phyloP scores from a whole-genome alignment of 495 filamentous ascomycete genomes.

The Cercophora samala region DNA sequence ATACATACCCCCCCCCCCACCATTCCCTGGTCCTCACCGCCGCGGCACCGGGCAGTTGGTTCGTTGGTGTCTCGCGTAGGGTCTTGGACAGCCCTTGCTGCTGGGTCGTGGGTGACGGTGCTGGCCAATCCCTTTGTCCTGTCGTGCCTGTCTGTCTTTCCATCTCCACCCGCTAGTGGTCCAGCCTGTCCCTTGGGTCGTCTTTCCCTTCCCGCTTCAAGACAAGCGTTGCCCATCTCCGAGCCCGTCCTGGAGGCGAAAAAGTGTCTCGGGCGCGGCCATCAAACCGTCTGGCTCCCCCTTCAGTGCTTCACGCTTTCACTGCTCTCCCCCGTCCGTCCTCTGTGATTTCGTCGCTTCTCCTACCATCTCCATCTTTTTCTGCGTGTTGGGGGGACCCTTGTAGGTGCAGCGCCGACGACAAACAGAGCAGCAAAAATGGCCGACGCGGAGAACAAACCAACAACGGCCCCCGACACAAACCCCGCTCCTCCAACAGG shows the following conservation, averaged over 20 bases:
- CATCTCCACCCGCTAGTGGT: not conserved
- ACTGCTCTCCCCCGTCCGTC: not conserved
- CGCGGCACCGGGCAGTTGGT: slow-evolving; percentile 5
- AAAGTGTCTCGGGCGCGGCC: not conserved
- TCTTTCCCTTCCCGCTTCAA: slow-evolving; percentile 3
- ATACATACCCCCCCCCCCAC: too few relatives aligned
- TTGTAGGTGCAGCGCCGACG: not conserved
- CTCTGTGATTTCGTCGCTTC: not conserved
- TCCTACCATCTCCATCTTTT: not conserved
- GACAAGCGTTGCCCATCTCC: not conserved
- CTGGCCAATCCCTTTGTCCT: too few relatives aligned
- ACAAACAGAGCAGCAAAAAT: not conserved
- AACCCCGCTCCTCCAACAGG: not conserved
- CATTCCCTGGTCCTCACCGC: too few relatives aligned
- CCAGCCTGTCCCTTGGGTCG: not conserved
- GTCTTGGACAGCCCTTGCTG: too few relatives aligned
- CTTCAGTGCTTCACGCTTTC: not conserved
- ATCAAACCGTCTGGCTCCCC: not conserved
- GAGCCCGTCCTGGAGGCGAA: not conserved
- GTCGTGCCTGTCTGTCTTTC: too few relatives aligned
- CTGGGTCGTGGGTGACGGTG: too few relatives aligned
- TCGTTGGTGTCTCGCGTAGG: not conserved
- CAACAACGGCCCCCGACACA: slow-evolving; percentile 1
- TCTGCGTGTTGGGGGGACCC: not conserved
- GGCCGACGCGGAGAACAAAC: not conserved